Base-by-base conservation (phyloP, 306 rosid genomes). In the Arachis hypogaea region DNA sequence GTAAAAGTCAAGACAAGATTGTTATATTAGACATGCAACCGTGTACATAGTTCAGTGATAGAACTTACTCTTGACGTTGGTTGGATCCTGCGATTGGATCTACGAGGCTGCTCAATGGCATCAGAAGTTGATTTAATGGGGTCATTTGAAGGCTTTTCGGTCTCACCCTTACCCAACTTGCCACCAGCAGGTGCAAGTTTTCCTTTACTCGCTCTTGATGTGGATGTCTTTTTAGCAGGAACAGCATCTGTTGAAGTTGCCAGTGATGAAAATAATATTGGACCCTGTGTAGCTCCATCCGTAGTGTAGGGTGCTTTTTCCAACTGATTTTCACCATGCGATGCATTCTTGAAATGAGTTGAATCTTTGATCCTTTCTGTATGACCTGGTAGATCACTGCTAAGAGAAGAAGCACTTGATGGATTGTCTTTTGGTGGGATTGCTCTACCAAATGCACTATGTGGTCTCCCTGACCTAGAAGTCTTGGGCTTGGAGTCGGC, bases 11-110 rank as follows among this genome's bases (percentile, higher is more conserved):
- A 10, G 28, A 74, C 12, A 30, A 55, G 45, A 29, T 11, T 11
- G 30, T 9, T 40, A 51, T 30, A 16, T 5, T 11, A 72, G 61
- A 68, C 11, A 40, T 42, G 29, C 50, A 40, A 29, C 60, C 2
- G 4, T 40, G 18, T 51, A 56, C 12, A 55, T 12, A 3, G 18
- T 46, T 62, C 51, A 52, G 63, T 66, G 47, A 70, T 6, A 40
- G 69, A 67, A 83, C 93, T 84, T 82, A 95, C 99, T 80, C 99
- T 92, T 59, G 98, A 92, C 2, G 99, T 95, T 33, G 99, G 99
- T 76, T 92, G 98, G 80, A 95, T 95, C 80, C 86, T 84, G 66
- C 99, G 99, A 80, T 83, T 83, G 60, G 99, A 95, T 84, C 99
- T 88, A 11, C 99, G 93, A 16, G 96, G 99, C 88, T 88, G 99